Conservation (phyloP, 441 rosid genomes). For the Dalechampia spathulata region DNA sequence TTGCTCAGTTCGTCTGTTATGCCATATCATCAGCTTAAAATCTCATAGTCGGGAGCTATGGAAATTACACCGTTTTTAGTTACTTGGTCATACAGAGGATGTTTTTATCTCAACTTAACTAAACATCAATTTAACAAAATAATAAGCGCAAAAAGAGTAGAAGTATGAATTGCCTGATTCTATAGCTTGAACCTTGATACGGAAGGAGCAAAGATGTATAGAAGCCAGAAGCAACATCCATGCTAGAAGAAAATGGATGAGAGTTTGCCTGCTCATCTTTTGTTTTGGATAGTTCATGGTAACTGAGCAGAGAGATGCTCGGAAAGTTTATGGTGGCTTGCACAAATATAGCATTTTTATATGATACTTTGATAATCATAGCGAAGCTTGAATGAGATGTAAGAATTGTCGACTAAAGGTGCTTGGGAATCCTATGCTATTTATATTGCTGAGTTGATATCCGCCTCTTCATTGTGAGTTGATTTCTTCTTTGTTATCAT, state of each 20-base stretch:
- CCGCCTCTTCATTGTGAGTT: slow-evolving; percentile 36
- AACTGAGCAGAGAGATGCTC: slow-evolving; percentile 5
- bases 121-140: background rate
- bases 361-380: slow-evolving; percentile 27
- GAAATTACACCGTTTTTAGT: background rate
- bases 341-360: slow-evolving; percentile 24
- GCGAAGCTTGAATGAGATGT: slow-evolving; percentile 28
- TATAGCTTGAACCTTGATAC: slow-evolving; percentile 30
- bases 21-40: no score
- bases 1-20: background rate
- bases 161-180: slow-evolving; percentile 40
- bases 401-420: slow-evolving; percentile 26
- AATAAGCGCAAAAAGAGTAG: slow-evolving; percentile 2
- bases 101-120: background rate
- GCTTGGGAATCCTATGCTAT: slow-evolving; percentile 43
- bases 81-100: background rate
- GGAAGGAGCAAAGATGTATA: slow-evolving; percentile 15
- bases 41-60: background rate
- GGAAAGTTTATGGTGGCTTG: slow-evolving; percentile 4
- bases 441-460: slow-evolving; percentile 18
- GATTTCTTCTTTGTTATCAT: slow-evolving; percentile 45
- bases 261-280: slow-evolving; percentile 35
- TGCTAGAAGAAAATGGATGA: slow-evolving; percentile 28
- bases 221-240: slow-evolving; percentile 35
- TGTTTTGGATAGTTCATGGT: slow-evolving; percentile 12